Percentiles rank a stretch among this genome's conserved stretches.
Conservation (phyloP, 768 basidiomycete genomes). For the Rhizopogon vinicolor region DNA sequence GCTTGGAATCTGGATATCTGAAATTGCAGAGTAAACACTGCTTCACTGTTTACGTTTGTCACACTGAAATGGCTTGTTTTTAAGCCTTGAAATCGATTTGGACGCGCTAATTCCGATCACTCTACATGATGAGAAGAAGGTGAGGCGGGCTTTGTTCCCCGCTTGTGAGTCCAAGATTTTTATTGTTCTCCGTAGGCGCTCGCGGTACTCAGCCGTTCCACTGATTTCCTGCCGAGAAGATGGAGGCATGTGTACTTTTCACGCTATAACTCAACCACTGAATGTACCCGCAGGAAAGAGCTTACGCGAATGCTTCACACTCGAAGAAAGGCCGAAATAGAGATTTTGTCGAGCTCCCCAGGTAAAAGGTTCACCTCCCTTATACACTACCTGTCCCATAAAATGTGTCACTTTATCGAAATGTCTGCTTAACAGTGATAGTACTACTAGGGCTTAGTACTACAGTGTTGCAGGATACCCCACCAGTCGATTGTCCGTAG, state of each 20-base stretch:
- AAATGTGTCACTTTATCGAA: conserved; percentile 20
- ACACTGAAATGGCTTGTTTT: background rate
- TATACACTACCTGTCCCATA: conserved; percentile 22
- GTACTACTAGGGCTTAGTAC: background rate
- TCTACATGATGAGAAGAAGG: conserved; percentile 73
- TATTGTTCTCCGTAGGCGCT: conserved; percentile 47
- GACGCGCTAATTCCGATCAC: conserved; percentile 68
- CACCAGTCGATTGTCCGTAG: too few species aligned
- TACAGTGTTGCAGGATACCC: background rate
- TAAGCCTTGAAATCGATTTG: conserved; percentile 55
- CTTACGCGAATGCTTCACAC: conserved; percentile 73
- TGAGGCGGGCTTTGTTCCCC: conserved; percentile 15
- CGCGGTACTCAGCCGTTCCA: conserved; percentile 49
- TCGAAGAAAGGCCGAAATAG: conserved; percentile 92
- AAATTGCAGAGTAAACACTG: conserved; percentile 50
- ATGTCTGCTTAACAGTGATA: conserved; percentile 13
- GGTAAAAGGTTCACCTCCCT: conserved; percentile 12
- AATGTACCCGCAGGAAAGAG: conserved; percentile 54
- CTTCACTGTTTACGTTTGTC: background rate
- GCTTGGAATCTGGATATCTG: conserved; percentile 73
- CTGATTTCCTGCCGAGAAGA: conserved; percentile 40
- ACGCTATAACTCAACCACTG: background rate
- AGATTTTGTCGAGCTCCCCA: conserved; percentile 42
- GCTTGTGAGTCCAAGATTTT: background rate
- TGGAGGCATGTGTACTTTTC: conserved; percentile 54